Percentiles rank a stretch among this genome's conserved stretches.
Evolutionary conservation across 352 stramenopile species (phyloP).

Genomic region (Globisporangium solare): DNA sequence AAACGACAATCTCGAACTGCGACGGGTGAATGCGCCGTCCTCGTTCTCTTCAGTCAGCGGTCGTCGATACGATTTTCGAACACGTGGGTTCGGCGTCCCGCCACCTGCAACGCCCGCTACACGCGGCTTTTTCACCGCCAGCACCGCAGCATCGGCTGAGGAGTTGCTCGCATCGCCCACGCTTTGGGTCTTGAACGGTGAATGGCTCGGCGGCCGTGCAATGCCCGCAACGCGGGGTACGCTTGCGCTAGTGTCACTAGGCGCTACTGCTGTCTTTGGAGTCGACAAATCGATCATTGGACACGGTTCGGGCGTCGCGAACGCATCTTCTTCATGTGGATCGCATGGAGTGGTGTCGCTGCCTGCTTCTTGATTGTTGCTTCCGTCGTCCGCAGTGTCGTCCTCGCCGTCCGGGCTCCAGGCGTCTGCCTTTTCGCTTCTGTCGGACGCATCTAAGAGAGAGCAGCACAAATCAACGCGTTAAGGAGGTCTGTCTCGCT

Average conservation of each 20-base stretch:
- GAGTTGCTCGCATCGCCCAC: constrained; percentile 13
- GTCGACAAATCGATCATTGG: constrained; percentile 21
- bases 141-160: constrained; percentile 10
- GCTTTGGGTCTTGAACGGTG: constrained; percentile 32
- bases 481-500: background rate
- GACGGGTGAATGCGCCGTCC: constrained; percentile 46
- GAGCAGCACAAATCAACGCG: constrained; percentile 1
- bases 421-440: constrained; percentile 8
- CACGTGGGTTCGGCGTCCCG: constrained; percentile 28
- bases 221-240: too few species aligned
- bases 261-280: constrained; percentile 1
- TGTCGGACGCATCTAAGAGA: constrained; percentile 7
- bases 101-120: constrained; percentile 24
- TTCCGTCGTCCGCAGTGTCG: constrained; percentile 23
- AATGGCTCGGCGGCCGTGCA: constrained; percentile 13
- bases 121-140: constrained; percentile 52
- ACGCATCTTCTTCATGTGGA: constrained; percentile 20
- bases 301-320: constrained; percentile 27
- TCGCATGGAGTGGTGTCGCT: constrained; percentile 13
- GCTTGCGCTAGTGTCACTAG: too few species aligned
- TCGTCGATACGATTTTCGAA: constrained; percentile 41
- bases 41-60: constrained; percentile 57
- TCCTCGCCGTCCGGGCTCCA: constrained; percentile 17
- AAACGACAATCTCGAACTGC: constrained; percentile 54
- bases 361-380: constrained; percentile 3